These are phyloP conservation scores for Aspergillus wentii DNA, from an alignment of 495 filamentous ascomycete species.

Conservation along the genomic window DNA sequence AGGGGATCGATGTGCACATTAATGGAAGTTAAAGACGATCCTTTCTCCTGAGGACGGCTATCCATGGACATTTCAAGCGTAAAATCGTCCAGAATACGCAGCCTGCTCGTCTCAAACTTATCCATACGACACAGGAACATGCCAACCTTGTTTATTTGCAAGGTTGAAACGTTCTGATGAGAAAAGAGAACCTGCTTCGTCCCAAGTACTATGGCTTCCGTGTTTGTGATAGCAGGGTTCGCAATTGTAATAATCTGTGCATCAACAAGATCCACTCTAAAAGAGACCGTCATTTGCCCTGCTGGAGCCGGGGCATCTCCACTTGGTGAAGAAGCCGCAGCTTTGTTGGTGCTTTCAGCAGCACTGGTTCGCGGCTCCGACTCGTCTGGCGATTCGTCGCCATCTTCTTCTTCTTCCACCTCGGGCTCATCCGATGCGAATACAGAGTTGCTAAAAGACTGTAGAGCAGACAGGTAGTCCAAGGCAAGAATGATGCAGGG, in stretches of 20 bases:
- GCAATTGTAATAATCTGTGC: slow-evolving; percentile 94
- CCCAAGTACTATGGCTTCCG: slow-evolving; percentile 91
- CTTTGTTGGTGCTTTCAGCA: slow-evolving; percentile 25
- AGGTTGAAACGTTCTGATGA: slow-evolving; percentile 86
- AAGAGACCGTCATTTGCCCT: slow-evolving; percentile 69
- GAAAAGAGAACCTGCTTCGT: slow-evolving; percentile 92
- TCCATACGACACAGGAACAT: slow-evolving; percentile 99
- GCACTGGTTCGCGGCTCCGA: slow-evolving; percentile 57
- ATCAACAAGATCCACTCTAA: slow-evolving; percentile 89
- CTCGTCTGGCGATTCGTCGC: slow-evolving; percentile 51
- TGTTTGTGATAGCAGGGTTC: slow-evolving; percentile 81
- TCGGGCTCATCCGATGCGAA: slow-evolving; percentile 57
- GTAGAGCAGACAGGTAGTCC: slow-evolving; percentile 89
- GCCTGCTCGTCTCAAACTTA: slow-evolving; percentile 76
- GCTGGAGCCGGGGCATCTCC: slow-evolving; percentile 26
- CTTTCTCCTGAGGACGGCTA: slow-evolving; percentile 60
- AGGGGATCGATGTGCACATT: slow-evolving; percentile 85
- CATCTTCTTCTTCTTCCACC: slow-evolving; percentile 50
- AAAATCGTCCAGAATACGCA: slow-evolving; percentile 94
- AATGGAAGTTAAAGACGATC: slow-evolving; percentile 68
- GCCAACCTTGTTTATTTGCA: slow-evolving; percentile 87
- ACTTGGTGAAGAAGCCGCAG: slow-evolving; percentile 14
- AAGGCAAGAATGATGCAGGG: slow-evolving; percentile 91
- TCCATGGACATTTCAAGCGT: slow-evolving; percentile 87
- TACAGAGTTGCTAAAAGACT: slow-evolving; percentile 69